Conservation (phyloP, 768 basidiomycete species). For the Kockovaella imperatae region DNA sequence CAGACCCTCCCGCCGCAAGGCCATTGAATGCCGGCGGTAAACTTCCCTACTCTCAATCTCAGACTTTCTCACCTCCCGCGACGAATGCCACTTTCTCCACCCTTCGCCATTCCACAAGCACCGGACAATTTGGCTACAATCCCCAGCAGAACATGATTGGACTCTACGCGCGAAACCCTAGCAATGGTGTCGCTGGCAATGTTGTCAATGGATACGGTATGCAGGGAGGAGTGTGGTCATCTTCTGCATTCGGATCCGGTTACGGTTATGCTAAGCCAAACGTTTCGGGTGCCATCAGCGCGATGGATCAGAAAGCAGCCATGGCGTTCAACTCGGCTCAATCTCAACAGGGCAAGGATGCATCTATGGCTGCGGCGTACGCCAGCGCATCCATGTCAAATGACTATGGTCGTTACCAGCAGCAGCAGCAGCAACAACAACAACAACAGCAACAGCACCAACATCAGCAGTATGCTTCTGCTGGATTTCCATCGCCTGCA, state of each 20-base stretch:
- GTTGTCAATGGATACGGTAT: slow-evolving; percentile 4
- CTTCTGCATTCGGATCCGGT: slow-evolving; percentile 25
- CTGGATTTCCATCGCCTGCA: too few relatives aligned
- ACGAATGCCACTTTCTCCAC: slow-evolving; percentile 3
- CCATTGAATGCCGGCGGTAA: slow-evolving; percentile 7
- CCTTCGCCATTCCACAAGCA: background rate
- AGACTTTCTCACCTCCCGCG: slow-evolving; percentile 10
- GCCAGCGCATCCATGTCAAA: background rate
- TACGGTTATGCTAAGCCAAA: slow-evolving; percentile 18
- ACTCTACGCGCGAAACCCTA: background rate
- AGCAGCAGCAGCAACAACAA: background rate
- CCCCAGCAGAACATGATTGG: background rate
- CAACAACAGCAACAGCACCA: background rate
- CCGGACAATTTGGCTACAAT: background rate
- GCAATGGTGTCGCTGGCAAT: background rate
- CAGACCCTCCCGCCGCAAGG: slow-evolving; percentile 11
- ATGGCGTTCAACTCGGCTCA: slow-evolving; percentile 8
- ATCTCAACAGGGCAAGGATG: background rate
- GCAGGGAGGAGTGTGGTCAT: slow-evolving; percentile 26
- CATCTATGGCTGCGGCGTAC: background rate
- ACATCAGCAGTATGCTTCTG: too few relatives aligned
- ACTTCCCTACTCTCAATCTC: slow-evolving; percentile 9
- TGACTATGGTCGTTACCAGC: background rate
- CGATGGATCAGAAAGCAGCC: slow-evolving; percentile 10
- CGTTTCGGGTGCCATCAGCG: background rate